Base-by-base conservation (phyloP, 2,329 filamentous ascomycete species). In the Paracamarosporium sp. region DNA sequence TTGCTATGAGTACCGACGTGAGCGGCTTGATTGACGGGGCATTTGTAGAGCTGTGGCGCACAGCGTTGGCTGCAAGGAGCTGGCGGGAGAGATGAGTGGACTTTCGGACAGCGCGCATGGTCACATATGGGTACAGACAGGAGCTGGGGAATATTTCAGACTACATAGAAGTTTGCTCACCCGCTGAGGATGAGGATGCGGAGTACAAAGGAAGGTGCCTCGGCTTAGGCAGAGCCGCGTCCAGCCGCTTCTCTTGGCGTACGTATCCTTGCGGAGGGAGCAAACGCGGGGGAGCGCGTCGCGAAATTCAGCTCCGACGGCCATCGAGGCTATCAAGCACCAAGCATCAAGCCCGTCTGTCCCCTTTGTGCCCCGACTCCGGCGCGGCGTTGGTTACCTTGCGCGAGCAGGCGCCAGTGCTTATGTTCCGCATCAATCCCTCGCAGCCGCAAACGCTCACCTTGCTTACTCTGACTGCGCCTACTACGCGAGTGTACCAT, bases 1-100 rank as follows among this genome's bases (percentile, higher is more conserved):
- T 99, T 53, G 95, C 95, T 74, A 99, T 98, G 24, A 99, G 85
- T 40, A 98, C 90, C 8, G 93, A 96, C 54, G 87, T 88, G 50
- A 86, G 69, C n/a, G 81, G 68, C 52, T 76, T 81, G 50, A 61
- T 53, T 17, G 67, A 55, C 20, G 69, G 61, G 44, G 71, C 55
- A 50, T 57, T 57, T 28, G 73, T 69, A 15, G 74, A 75, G 69
- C 63, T 74, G 52, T 66, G 66, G 56, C 74, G 70, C 44, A 62
- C 50, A 55, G 64, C 64, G 64, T 71, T 74, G 63, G 61, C 53
- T 50, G 64, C 67, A 33, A 74, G 59, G n/a, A 76, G 67, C 61
- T 69, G 70, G 62, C 73, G 74, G 30, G 72, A 75, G 51, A 76
- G 66, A 45, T 67, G 63, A 36, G 64, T 63, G 22, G 74, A 72